phyloP scores from a whole-genome alignment of 2,329 filamentous ascomycete genomes.

The Geoglossum cookeanum region DNA sequence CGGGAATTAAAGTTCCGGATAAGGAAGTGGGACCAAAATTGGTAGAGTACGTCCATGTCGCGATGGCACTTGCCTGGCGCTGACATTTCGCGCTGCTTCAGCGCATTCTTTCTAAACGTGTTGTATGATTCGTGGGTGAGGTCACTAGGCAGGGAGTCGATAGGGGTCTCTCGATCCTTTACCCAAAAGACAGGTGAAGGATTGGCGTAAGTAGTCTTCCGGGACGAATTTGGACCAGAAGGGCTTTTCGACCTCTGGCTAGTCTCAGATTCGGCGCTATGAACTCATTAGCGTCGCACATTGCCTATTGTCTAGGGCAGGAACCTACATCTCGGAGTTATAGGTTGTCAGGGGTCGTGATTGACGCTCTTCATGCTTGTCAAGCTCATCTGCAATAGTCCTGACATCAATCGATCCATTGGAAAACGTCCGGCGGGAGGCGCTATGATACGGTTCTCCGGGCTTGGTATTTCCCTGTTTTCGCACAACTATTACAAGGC shows the following conservation, averaged over 20 bases:
- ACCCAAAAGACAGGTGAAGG: slow-evolving; percentile 26
- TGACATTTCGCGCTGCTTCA: slow-evolving; percentile 28
- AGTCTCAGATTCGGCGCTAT: not conserved
- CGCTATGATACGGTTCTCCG: slow-evolving; percentile 21
- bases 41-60: slow-evolving; percentile 48
- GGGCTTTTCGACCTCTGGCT: not conserved
- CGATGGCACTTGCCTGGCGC: slow-evolving; percentile 27
- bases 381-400: slow-evolving; percentile 29
- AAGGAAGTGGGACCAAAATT: slow-evolving; percentile 58
- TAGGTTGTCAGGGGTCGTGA: slow-evolving; percentile 19
- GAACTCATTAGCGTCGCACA: not conserved
- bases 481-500: slow-evolving; percentile 33
- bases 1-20: slow-evolving; percentile 52
- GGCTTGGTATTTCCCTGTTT: slow-evolving; percentile 20
- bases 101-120: slow-evolving; percentile 28
- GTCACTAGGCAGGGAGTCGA: slow-evolving; percentile 24
- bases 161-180: slow-evolving; percentile 27
- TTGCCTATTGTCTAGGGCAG: not conserved
- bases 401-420: slow-evolving; percentile 36
- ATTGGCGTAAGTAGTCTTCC: not conserved
- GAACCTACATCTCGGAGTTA: slow-evolving; percentile 19
- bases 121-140: slow-evolving; percentile 29
- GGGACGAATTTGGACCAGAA: not conserved
- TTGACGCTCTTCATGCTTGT: slow-evolving; percentile 22
- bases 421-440: slow-evolving; percentile 31